Base-by-base conservation (phyloP, 1,284 basidiomycete species). In the Stereum hirsutum region DNA sequence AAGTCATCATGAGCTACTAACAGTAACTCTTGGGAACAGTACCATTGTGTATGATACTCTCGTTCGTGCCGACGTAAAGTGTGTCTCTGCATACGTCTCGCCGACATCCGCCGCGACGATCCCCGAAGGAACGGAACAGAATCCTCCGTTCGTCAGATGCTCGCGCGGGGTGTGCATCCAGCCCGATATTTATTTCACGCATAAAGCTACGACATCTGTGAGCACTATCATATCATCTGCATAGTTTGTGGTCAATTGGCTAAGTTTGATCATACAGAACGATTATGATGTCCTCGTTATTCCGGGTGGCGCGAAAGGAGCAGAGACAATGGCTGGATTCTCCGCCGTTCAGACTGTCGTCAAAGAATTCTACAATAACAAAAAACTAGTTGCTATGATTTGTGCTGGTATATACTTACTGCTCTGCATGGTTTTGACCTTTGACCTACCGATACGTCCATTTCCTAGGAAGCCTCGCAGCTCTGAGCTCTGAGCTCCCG, bases 291-390 rank as follows among this genome's bases (percentile, higher is more conserved):
- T 76, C 0, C 54, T 90, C 11, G 66, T 92, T 40, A 75, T 93
- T 27, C 89, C 90, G 0, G 90, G 90, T 3, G 89, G 89, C 1
- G 77, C 79, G 1, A 79, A 81, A 55, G 89, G 90, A 11, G 86
- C 89, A 0, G 76, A 86, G 45, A 86, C 78, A 0, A 78, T 92
- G 39, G 74, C 82, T 3, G 61, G 64, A 26, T 78, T 72, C 48
- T 52, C 61, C 17, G 65, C 64, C 4, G 84, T 92, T 1, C 81
- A 88, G 56, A 60, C 65, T 0, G 67, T 90, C 11, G 70, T 92
- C 10, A 64, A 68, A 35, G 61, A 69, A n/a, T 89, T 78, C 54
- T 62, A 86, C 39, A 63, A 74, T 19, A 54, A 65, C 11, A 70
- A 68, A 15, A 89, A 84, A 54, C 60, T 75, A 25, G 81, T 90